Conservation (phyloP, 2,329 filamentous ascomycete species). For the Didymella glomerata region DNA sequence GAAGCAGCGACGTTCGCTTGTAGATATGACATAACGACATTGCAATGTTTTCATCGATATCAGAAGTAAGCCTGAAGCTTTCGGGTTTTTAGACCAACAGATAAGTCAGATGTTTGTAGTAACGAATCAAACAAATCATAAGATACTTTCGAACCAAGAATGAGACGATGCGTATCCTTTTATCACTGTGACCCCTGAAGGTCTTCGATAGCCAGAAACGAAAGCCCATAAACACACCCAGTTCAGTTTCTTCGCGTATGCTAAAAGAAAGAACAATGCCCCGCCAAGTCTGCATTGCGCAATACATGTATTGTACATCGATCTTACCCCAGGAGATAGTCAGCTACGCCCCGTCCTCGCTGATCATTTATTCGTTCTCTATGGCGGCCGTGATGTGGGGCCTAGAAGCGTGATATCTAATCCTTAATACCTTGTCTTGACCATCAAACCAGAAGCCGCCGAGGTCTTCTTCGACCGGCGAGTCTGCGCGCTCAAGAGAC, state of each 20-base stretch:
- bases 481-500: background rate
- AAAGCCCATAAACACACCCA: background rate
- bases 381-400: background rate
- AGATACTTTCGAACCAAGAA: no score
- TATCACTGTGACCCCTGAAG: no score
- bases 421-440: background rate
- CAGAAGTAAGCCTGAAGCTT: background rate
- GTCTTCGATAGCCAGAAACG: no score
- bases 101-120: background rate
- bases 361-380: background rate
- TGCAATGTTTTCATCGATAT: slow-evolving; percentile 2
- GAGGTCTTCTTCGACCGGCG: background rate
- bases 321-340: background rate
- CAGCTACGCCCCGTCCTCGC: background rate
- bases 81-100: background rate
- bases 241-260: background rate
- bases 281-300: background rate
- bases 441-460: background rate
- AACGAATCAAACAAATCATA: slow-evolving; percentile 1
- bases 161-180: no score
- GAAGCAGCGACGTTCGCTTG: slow-evolving; percentile 14
- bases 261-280: no score
- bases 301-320: background rate
- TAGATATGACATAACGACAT: slow-evolving; percentile 20
- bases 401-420: background rate